These are phyloP conservation scores for Suillus ampliporus DNA, from an alignment of 768 basidiomycete genomes.

Conservation along the genomic window DNA sequence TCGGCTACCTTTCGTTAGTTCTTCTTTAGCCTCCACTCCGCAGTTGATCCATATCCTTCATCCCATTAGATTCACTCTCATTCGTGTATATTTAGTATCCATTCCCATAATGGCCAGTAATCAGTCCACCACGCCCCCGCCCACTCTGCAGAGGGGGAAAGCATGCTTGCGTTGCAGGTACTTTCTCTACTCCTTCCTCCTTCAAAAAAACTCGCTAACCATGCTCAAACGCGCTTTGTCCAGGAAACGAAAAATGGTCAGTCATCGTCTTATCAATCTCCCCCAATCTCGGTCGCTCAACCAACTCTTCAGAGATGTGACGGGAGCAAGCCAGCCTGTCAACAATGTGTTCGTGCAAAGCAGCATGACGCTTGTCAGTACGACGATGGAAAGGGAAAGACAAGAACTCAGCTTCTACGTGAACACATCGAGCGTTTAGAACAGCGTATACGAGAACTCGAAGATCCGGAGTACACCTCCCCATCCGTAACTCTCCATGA, in stretches of 20 bases:
- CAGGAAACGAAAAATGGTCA: conserved; percentile 76
- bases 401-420: conserved; percentile 76
- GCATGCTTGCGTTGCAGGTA: conserved; percentile 78
- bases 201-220: conserved; percentile 7
- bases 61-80: conserved; percentile 24
- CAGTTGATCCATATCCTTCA: conserved; percentile 12
- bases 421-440: conserved; percentile 80
- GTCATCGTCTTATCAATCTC: conserved; percentile 13
- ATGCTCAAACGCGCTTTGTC: conserved; percentile 21
- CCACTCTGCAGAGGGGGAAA: conserved; percentile 68
- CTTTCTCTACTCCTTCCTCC: conserved; percentile 24
- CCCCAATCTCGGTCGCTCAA: conserved; percentile 20
- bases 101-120: conserved; percentile 43
- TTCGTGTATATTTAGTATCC: conserved; percentile 42
- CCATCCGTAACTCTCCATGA: conserved; percentile 74
- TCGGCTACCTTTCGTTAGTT: conserved; percentile 12
- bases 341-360: conserved; percentile 80
- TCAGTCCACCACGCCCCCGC: conserved; percentile 32
- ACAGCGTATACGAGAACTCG: conserved; percentile 72
- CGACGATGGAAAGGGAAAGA: conserved; percentile 86
- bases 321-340: conserved; percentile 76
- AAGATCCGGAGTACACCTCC: conserved; percentile 73
- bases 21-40: conserved; percentile 4
- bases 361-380: conserved; percentile 78
- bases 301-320: conserved; percentile 67